These are phyloP conservation scores for peach (Prunus persica) DNA, from an alignment of 306 rosid species.

Conservation along the genomic window DNA sequence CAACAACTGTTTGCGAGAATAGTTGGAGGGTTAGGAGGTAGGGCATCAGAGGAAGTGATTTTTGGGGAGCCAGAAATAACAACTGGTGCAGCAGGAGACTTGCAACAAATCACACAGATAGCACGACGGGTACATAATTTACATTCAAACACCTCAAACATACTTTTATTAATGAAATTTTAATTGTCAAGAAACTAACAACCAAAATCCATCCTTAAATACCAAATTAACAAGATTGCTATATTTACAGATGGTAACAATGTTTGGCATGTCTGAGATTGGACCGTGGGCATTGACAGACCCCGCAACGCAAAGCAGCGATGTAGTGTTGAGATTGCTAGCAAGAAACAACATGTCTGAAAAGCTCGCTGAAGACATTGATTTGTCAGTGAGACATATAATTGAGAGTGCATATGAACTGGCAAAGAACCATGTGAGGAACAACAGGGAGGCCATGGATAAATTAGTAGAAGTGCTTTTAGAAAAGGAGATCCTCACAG, in stretches of 20 bases:
- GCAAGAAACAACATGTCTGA: constrained; percentile 76
- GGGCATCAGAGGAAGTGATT: constrained; percentile 77
- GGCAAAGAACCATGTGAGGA: constrained; percentile 59
- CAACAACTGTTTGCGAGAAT: constrained; percentile 71
- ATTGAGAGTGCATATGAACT: constrained; percentile 51
- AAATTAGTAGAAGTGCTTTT: constrained; percentile 56
- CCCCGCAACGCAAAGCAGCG: constrained; percentile 49
- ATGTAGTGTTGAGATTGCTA: constrained; percentile 66
- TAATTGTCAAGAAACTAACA: background rate
- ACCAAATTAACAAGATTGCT: background rate
- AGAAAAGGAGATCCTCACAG: constrained; percentile 61
- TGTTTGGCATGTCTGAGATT: constrained; percentile 78
- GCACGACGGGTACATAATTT: constrained; percentile 50
- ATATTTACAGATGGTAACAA: constrained; percentile 60
- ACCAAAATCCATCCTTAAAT: background rate
- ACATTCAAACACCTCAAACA: no score
- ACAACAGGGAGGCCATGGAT: constrained; percentile 62
- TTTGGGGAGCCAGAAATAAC: constrained; percentile 77
- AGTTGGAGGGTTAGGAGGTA: constrained; percentile 70
- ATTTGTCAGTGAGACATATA: constrained; percentile 40
- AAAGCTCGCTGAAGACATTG: constrained; percentile 69
- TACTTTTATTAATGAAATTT: no score
- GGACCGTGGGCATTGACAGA: constrained; percentile 74
- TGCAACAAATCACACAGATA: constrained; percentile 62
- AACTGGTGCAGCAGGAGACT: constrained; percentile 77